Evolutionary conservation across 768 basidiomycete species (phyloP), one percentile per base, ranked within the genome.

Genomic region (Asterophora parasitica): DNA sequence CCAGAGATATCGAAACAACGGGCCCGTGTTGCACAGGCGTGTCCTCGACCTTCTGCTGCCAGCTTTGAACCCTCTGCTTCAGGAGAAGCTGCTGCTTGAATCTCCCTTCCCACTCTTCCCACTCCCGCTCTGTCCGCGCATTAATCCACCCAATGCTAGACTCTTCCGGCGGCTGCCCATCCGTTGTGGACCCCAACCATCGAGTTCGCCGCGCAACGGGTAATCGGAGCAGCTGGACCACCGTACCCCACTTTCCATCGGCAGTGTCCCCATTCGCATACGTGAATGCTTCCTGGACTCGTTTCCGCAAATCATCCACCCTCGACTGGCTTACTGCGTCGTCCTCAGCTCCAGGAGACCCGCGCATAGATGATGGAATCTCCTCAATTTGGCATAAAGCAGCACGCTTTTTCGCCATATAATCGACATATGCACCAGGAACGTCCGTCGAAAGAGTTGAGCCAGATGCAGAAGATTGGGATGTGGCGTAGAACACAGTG

Each of bases 121-220:
- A 79, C 30, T 74, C 72, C 37, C 66, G 66, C 57, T 81, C 79
- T 13, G 70, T 73, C 19, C 67, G 67, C 9, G 76, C 59, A 12
- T 62, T 61, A 36, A 64, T 56, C 74, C 53, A 79, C 44, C 54
- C 68, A 57, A 48, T 17, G 53, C 51, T 53, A 52, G 65, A 46
- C 56, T 64, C 35, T 12, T 54, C 50, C 38, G 31, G 49, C 38
- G 31, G 49, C 31, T 49, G 50, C 48, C 35, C 65, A 55, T 58
- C 60, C 27, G 46, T 51, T 26, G 55, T 46, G 35, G 56, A 53
- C 28, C 62, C 48, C 44, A 66, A 50, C 63, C 59, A 68, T 38
- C 61, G 62, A 28, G 65, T 64, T 12, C 71, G 69, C 46, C 68
- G 65, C 6, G 74, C 68, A 31, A 67, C 66, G 5, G 66, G 67